Percentiles rank a stretch among this genome's conserved stretches.
Conservation (phyloP, 73 alveolate genomes). For the Breviolum minutum region DNA sequence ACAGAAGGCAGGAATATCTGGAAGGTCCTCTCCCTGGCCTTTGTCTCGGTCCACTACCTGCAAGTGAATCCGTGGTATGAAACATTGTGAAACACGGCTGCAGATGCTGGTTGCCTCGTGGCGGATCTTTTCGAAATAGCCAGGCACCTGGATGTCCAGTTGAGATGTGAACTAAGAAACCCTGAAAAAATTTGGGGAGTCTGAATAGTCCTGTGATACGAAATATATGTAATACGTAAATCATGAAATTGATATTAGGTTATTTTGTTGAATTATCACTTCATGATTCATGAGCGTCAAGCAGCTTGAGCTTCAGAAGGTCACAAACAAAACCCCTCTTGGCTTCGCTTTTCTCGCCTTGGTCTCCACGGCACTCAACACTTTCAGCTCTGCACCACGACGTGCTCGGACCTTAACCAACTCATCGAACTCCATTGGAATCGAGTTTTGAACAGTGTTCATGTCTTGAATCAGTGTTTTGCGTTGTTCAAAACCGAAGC, state of each 20-base stretch:
- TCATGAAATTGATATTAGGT: too few relatives aligned
- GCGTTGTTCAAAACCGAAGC: too few relatives aligned
- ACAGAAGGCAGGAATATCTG: too few relatives aligned
- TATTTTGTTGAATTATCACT: too few relatives aligned
- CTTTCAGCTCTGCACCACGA: constrained; percentile 91
- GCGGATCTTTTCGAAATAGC: constrained; percentile 62
- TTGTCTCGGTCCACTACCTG: constrained; percentile 85
- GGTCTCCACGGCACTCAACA: constrained; percentile 95
- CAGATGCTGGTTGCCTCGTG: constrained; percentile 28
- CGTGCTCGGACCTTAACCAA: constrained; percentile 48
- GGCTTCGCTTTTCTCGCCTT: neutral
- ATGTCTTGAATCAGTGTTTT: too few relatives aligned
- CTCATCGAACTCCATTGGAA: too few relatives aligned
- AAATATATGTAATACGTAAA: too few relatives aligned
- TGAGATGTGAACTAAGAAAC: too few relatives aligned
- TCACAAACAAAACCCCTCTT: neutral
- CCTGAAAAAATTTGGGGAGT: too few relatives aligned
- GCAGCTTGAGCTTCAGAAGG: neutral
- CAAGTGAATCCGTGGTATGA: neutral
- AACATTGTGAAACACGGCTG: neutral
- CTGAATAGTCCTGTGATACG: too few relatives aligned
- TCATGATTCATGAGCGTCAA: too few relatives aligned
- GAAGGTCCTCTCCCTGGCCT: constrained; percentile 84
- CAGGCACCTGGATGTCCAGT: constrained; percentile 53
- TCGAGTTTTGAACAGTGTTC: neutral